phyloP scores from a whole-genome alignment of 768 basidiomycete genomes.

The Suillus subluteus region DNA sequence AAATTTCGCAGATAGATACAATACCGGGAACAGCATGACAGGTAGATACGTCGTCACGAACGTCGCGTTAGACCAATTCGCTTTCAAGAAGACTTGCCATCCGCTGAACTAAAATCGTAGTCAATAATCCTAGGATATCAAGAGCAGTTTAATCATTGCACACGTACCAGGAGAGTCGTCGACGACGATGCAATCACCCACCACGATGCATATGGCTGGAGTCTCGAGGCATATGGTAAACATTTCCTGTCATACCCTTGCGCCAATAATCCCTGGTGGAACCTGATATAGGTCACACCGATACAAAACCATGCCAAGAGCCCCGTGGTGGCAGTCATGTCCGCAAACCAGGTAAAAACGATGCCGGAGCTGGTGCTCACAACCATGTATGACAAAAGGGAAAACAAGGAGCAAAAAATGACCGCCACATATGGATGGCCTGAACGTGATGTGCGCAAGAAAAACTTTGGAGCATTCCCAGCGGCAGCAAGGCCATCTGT shows the following conservation, averaged over 20 bases:
- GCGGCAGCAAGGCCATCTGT: background rate
- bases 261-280: background rate
- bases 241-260: background rate
- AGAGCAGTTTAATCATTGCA: background rate
- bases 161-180: background rate
- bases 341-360: background rate
- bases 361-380: background rate
- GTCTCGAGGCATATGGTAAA: background rate
- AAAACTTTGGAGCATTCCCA: background rate
- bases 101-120: background rate
- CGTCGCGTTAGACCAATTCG: background rate
- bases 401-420: background rate
- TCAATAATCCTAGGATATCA: background rate
- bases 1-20: background rate
- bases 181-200: background rate
- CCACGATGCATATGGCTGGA: background rate
- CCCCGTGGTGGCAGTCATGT: background rate
- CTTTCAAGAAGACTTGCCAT: slow-evolving; percentile 5
- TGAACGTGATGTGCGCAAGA: background rate
- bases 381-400: background rate
- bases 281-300: background rate
- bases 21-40: background rate
- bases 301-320: background rate
- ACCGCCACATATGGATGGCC: background rate
- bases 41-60: background rate